These are phyloP conservation scores for Salinomyces thailandicus DNA, from an alignment of 2,329 filamentous ascomycete genomes.

Conservation along the genomic window DNA sequence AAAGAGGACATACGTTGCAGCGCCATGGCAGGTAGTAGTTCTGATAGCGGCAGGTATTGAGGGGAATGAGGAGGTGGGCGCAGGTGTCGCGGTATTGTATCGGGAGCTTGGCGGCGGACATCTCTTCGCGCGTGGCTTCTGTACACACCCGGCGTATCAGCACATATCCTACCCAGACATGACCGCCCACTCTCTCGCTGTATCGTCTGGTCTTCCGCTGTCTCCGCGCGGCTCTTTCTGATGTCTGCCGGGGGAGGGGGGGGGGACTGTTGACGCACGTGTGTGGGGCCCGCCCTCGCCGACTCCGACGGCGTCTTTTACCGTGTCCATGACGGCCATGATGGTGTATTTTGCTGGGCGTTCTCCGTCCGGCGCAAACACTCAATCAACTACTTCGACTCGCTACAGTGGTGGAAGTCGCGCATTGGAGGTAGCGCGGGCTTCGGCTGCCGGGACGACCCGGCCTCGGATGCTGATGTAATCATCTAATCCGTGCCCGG, in stretches of 20 bases:
- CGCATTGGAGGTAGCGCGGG: too few species aligned
- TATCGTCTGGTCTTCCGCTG: too few species aligned
- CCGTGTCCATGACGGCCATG: slow-evolving; percentile 31
- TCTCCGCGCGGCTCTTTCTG: background rate
- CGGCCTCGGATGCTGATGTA: too few species aligned
- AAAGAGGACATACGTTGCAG: slow-evolving; percentile 65
- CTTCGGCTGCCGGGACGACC: too few species aligned
- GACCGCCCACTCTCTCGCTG: too few species aligned
- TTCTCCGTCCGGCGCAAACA: too few species aligned
- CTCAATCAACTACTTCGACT: too few species aligned
- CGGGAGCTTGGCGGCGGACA: slow-evolving; percentile 82
- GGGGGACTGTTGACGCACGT: slow-evolving; percentile 21
- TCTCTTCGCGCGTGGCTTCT: slow-evolving; percentile 81
- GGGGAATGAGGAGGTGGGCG: slow-evolving; percentile 83
- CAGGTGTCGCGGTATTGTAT: slow-evolving; percentile 91
- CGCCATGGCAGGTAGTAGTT: slow-evolving; percentile 96
- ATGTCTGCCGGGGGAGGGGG: background rate
- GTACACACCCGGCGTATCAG: slow-evolving; percentile 7
- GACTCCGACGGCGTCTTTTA: slow-evolving; percentile 40
- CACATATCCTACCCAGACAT: too few species aligned
- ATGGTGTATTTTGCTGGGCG: too few species aligned
- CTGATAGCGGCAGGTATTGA: slow-evolving; percentile 88
- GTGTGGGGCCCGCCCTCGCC: slow-evolving; percentile 23
- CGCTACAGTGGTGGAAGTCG: too few species aligned
- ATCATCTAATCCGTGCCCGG: too few species aligned